phyloP scores from a whole-genome alignment of 2,329 filamentous ascomycete species.

The Pestalotiopsis sp. region DNA sequence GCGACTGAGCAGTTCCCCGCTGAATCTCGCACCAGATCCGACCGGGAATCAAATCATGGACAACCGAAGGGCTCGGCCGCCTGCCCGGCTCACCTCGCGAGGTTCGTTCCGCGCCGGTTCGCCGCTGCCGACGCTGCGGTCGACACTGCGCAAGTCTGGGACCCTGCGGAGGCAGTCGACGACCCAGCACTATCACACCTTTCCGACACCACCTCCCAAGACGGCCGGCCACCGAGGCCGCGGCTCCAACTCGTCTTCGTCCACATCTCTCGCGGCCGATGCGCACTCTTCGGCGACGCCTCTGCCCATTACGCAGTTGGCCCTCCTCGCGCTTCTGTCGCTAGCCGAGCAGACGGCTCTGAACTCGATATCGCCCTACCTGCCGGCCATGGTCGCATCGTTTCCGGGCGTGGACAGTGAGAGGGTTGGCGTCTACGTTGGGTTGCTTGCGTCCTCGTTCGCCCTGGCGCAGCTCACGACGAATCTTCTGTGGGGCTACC shows the following conservation, averaged over 20 bases:
- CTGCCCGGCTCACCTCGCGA: constrained; percentile 24
- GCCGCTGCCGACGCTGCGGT: constrained; percentile 26
- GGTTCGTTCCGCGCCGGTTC: constrained; percentile 36
- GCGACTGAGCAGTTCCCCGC: constrained; percentile 8
- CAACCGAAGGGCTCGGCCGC: constrained; percentile 11
- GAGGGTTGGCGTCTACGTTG: constrained; percentile 84
- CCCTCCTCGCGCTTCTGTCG: constrained; percentile 83
- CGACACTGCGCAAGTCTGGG: constrained; percentile 14
- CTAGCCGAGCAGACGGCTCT: constrained; percentile 94
- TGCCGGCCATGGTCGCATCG: constrained; percentile 86
- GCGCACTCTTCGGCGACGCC: constrained; percentile 65
- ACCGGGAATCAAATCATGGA: not conserved
- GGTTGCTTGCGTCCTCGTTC: constrained; percentile 86
- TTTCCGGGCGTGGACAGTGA: constrained; percentile 78
- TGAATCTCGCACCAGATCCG: not conserved
- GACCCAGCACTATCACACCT: constrained; percentile 75
- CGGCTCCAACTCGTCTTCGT: constrained; percentile 28
- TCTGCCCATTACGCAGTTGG: constrained; percentile 80
- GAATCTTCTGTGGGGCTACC: constrained; percentile 88
- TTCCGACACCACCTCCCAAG: constrained; percentile 74
- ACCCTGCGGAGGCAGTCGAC: constrained; percentile 34
- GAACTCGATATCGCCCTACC: constrained; percentile 94
- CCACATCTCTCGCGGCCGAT: constrained; percentile 31
- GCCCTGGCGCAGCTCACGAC: constrained; percentile 90
- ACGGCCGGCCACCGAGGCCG: constrained; percentile 53